A percentile compares a stretch with the other conserved stretches of the same genome.
Conservation (phyloP, 140 eudicot genomes). For the Erigeron philadelphicus region DNA sequence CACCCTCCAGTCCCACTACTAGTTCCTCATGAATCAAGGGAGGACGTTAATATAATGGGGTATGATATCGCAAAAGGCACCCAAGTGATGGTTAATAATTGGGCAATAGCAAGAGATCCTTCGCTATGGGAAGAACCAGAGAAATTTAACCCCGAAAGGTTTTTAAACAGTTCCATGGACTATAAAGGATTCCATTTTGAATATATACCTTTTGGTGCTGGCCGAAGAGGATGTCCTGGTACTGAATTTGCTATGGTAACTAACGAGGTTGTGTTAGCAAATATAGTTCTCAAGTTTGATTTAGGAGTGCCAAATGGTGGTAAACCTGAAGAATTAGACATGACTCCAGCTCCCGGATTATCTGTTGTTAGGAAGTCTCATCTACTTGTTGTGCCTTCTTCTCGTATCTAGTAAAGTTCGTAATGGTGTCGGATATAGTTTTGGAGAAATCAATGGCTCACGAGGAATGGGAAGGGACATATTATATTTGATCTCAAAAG, state of each 20-base stretch:
- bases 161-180: conserved; percentile 36
- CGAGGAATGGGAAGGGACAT: no score
- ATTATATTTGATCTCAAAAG: no score
- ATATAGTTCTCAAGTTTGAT: conserved; percentile 28
- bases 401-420: neutral
- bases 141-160: conserved; percentile 56
- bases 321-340: conserved; percentile 14
- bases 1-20: conserved; percentile 54
- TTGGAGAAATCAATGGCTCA: no score
- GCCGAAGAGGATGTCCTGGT: conserved; percentile 58
- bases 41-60: conserved; percentile 40
- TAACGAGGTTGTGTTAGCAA: conserved; percentile 26
- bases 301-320: neutral
- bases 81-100: conserved; percentile 44
- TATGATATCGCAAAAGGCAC: conserved; percentile 43
- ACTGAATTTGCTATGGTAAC: conserved; percentile 12
- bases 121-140: conserved; percentile 47
- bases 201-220: conserved; percentile 70
- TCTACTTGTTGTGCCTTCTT: conserved; percentile 16
- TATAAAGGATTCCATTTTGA: conserved; percentile 55
- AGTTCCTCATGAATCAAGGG: conserved; percentile 46
- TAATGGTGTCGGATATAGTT: no score
- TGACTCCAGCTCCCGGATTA: conserved; percentile 22
- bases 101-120: conserved; percentile 62
- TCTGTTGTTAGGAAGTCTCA: conserved; percentile 20